Conservation (phyloP, 768 basidiomycete genomes). For the Udeniomyces megalosporus region DNA sequence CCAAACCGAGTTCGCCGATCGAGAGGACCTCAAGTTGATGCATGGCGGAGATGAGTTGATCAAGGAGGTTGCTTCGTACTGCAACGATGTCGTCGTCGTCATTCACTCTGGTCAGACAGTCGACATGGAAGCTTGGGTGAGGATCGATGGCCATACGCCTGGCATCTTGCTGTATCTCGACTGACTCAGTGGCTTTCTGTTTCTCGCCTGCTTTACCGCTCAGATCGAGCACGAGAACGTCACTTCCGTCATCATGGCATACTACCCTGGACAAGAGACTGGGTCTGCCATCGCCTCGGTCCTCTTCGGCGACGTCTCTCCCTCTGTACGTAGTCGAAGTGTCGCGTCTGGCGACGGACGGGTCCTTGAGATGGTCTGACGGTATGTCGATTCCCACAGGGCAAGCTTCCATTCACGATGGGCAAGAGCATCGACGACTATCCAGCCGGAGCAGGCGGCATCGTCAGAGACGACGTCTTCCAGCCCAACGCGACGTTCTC, state of each 20-base stretch:
- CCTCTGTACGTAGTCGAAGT: too few species aligned
- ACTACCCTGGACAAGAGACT: slow-evolving; percentile 40
- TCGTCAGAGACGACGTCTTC: slow-evolving; percentile 1
- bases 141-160: too few species aligned
- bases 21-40: slow-evolving; percentile 18
- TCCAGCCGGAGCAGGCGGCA: slow-evolving; percentile 22
- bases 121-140: slow-evolving; percentile 12
- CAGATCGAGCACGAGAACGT: slow-evolving; percentile 11
- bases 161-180: too few species aligned
- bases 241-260: slow-evolving; percentile 7
- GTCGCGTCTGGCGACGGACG: too few species aligned
- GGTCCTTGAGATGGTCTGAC: too few species aligned
- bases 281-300: slow-evolving; percentile 58
- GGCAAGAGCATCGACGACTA: slow-evolving; percentile 47
- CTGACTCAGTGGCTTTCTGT: too few species aligned
- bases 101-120: slow-evolving; percentile 10
- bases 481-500: not conserved
- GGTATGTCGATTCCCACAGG: too few species aligned
- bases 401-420: slow-evolving; percentile 58
- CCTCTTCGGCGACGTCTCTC: slow-evolving; percentile 56
- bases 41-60: slow-evolving; percentile 1
- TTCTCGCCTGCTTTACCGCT: too few species aligned
- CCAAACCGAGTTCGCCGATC: slow-evolving; percentile 25
- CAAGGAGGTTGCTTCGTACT: slow-evolving; percentile 5
- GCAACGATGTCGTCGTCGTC: slow-evolving; percentile 4